A percentile compares a stretch with the other conserved stretches of the same genome.
These are phyloP conservation scores for Gossypium trilobum DNA, from an alignment of 441 rosid genomes.

Conservation along the genomic window DNA sequence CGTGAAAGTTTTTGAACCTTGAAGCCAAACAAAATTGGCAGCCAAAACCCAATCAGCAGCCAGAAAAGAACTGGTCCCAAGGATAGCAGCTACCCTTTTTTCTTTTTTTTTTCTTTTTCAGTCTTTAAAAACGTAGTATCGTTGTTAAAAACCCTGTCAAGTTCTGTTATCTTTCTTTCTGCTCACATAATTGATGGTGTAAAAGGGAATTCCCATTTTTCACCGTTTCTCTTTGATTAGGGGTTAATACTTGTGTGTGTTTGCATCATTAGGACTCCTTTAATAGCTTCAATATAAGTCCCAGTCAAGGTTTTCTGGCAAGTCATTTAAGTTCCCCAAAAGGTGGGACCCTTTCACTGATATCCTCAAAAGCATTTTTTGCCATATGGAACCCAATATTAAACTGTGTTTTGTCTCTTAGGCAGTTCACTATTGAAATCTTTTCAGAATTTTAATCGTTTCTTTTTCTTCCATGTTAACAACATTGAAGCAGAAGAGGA, in stretches of 20 bases:
- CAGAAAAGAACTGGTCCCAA: background rate
- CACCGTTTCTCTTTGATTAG: background rate
- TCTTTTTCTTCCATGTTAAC: background rate
- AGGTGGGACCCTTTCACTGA: background rate
- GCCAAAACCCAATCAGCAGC: background rate
- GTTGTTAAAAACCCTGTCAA: background rate
- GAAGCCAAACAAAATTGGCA: background rate
- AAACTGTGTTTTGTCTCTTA: background rate
- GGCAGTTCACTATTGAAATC: background rate
- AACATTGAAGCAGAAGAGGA: background rate
- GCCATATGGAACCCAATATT: background rate
- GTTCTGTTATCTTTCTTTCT: background rate
- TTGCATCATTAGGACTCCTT: background rate
- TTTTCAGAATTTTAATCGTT: background rate
- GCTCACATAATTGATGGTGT: background rate
- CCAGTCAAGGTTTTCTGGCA: background rate
- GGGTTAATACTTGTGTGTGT: background rate
- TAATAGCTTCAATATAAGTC: background rate
- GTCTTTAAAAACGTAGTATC: background rate
- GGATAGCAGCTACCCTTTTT: background rate
- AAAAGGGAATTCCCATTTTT: background rate
- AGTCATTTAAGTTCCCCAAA: background rate
- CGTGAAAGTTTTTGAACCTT: background rate
- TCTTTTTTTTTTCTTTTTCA: background rate
- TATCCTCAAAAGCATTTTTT: background rate